These are phyloP conservation scores for Alternaria conjuncta DNA, from an alignment of 2,329 filamentous ascomycete species.

Conservation along the genomic window DNA sequence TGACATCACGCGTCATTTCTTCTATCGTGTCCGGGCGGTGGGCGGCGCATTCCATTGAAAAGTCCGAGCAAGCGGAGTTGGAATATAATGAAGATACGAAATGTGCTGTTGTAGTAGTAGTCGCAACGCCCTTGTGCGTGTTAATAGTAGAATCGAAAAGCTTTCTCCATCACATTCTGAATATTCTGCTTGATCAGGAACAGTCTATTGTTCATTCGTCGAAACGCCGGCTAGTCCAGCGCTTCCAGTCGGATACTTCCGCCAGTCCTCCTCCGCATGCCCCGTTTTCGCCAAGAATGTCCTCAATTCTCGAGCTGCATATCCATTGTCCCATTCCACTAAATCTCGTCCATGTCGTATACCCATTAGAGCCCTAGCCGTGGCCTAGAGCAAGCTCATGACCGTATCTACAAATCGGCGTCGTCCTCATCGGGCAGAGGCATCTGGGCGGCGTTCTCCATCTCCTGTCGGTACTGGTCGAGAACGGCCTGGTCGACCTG, in stretches of 20 bases:
- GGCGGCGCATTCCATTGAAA: not conserved
- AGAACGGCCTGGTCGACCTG: conserved; percentile 85
- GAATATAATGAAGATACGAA: conserved; percentile 3
- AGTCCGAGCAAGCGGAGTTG: not conserved
- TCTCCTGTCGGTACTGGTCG: conserved; percentile 84
- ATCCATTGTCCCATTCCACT: conserved; percentile 27
- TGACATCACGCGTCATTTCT: not conserved
- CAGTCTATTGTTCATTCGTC: conserved; percentile 39
- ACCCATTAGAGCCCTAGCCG: conserved; percentile 33
- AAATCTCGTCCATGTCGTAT: conserved; percentile 37
- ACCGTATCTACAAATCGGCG: conserved; percentile 62
- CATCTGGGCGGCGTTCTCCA: conserved; percentile 78
- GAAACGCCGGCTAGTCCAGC: conserved; percentile 45
- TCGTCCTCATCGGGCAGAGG: conserved; percentile 96
- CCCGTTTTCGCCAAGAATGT: conserved; percentile 38
- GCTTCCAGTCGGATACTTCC: conserved; percentile 30
- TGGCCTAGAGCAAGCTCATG: conserved; percentile 28
- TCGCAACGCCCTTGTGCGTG: not conserved
- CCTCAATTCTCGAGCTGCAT: conserved; percentile 28
- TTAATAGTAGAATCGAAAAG: not conserved
- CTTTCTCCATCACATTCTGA: not conserved
- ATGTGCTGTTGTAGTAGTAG: not conserved
- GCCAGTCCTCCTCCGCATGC: conserved; percentile 27
- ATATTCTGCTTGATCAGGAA: not conserved
- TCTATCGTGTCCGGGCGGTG: not conserved